Evolutionary conservation across 140 eudicot genomes (phyloP).

Genomic region (Flaveria floridana): DNA sequence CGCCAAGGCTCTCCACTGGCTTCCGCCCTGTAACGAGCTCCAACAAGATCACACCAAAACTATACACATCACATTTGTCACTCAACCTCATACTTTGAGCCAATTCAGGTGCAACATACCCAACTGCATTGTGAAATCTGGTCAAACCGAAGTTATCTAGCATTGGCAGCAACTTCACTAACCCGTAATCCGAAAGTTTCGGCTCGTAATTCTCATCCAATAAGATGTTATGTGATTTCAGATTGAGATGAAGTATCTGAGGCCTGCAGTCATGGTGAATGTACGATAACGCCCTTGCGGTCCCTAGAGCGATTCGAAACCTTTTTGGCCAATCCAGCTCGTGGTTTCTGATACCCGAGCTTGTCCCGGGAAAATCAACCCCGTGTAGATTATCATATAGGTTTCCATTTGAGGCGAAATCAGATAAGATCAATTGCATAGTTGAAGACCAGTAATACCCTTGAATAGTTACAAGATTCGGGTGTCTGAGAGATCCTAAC

Average conservation of each 20-base stretch:
- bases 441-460: conserved; percentile 92
- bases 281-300: conserved; percentile 83
- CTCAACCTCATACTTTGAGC: conserved; percentile 69
- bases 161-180: conserved; percentile 70
- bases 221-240: conserved; percentile 81
- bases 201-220: conserved; percentile 63
- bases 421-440: conserved; percentile 74
- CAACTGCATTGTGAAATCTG: conserved; percentile 76
- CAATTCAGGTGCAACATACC: conserved; percentile 92
- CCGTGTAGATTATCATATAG: conserved; percentile 81
- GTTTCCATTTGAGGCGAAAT: conserved; percentile 70
- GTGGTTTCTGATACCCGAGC: conserved; percentile 57
- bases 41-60: conserved; percentile 84
- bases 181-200: conserved; percentile 79
- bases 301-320: conserved; percentile 72
- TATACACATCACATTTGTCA: conserved; percentile 92
- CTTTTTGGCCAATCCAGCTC: conserved; percentile 73
- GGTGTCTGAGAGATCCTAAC: conserved; percentile 74
- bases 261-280: conserved; percentile 98
- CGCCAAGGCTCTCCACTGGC: conserved; percentile 71
- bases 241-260: conserved; percentile 79
- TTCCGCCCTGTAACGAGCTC: conserved; percentile 89
- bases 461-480: conserved; percentile 69
- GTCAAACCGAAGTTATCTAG: conserved; percentile 62
- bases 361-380: conserved; percentile 60